Evolutionary conservation across 352 stramenopile genomes (phyloP).

Genomic region (Pythium rhizo-oryzae): DNA sequence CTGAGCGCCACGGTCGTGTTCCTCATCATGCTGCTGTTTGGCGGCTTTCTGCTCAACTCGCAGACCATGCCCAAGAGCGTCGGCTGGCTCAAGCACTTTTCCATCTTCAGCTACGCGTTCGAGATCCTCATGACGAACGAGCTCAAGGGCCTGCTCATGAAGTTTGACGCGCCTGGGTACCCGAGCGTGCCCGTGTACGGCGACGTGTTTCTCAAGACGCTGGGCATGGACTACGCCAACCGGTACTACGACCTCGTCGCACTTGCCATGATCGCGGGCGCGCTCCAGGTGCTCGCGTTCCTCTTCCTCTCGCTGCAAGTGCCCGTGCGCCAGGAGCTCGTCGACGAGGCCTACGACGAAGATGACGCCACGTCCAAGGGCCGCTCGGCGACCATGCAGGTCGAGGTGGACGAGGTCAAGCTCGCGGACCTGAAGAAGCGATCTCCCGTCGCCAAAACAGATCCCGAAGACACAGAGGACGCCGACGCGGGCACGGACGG

Average conservation of each 20-base stretch:
- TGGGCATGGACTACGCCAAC: slow-evolving; percentile 82
- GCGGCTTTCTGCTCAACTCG: slow-evolving; percentile 87
- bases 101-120: slow-evolving; percentile 88
- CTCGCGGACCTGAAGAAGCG: slow-evolving; percentile 20
- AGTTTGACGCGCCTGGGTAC: slow-evolving; percentile 80
- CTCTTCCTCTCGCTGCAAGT: slow-evolving; percentile 72
- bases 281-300: slow-evolving; percentile 63
- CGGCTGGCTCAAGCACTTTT: slow-evolving; percentile 77
- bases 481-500: background rate
- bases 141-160: slow-evolving; percentile 70
- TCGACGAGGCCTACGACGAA: slow-evolving; percentile 12
- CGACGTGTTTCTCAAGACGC: slow-evolving; percentile 83
- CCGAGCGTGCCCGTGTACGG: slow-evolving; percentile 75
- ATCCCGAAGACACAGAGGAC: background rate
- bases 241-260: slow-evolving; percentile 69
- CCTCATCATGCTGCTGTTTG: slow-evolving; percentile 83
- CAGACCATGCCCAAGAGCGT: slow-evolving; percentile 74
- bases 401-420: slow-evolving; percentile 29
- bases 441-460: background rate
- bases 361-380: background rate
- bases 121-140: slow-evolving; percentile 89
- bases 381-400: slow-evolving; percentile 16
- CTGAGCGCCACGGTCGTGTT: slow-evolving; percentile 72
- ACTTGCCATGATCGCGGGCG: slow-evolving; percentile 51
- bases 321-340: slow-evolving; percentile 46